A percentile compares a stretch with the other conserved stretches of the same genome.
Evolutionary conservation across 306 rosid species (phyloP).

Genomic region (Trifolium subterraneum): DNA sequence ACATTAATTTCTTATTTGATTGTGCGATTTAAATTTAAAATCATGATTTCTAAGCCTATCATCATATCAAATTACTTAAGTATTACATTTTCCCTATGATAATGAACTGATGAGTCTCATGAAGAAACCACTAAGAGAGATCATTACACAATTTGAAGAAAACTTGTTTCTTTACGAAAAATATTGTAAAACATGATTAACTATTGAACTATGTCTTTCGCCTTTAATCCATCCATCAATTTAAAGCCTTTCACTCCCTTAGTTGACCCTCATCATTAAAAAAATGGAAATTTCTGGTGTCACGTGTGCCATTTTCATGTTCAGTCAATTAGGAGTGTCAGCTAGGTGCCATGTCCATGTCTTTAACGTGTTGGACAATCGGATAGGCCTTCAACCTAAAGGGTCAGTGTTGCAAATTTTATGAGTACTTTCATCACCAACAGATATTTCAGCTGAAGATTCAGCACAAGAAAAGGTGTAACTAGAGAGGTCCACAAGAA

Average conservation of each 20-base stretch:
- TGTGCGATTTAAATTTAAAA: too few relatives aligned
- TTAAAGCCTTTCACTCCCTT: background rate
- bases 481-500: conserved; percentile 3
- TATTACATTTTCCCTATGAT: background rate
- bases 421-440: too few relatives aligned
- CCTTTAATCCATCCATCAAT: background rate
- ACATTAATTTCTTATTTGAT: background rate
- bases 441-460: too few relatives aligned
- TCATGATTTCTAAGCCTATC: background rate
- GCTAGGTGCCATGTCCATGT: background rate
- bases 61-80: background rate
- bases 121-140: background rate
- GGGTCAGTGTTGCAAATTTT: too few relatives aligned
- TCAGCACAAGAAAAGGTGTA: background rate
- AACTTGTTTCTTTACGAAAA: background rate
- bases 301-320: background rate
- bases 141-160: background rate
- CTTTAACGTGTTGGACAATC: background rate
- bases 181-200: background rate
- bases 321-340: background rate
- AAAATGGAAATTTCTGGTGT: background rate
- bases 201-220: background rate
- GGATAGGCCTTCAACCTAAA: too few relatives aligned
- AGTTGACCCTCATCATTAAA: background rate
- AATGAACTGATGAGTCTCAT: background rate